These are phyloP conservation scores for Sporothrix brasiliensis DNA, from an alignment of 2,329 filamentous ascomycete species.

Conservation along the genomic window DNA sequence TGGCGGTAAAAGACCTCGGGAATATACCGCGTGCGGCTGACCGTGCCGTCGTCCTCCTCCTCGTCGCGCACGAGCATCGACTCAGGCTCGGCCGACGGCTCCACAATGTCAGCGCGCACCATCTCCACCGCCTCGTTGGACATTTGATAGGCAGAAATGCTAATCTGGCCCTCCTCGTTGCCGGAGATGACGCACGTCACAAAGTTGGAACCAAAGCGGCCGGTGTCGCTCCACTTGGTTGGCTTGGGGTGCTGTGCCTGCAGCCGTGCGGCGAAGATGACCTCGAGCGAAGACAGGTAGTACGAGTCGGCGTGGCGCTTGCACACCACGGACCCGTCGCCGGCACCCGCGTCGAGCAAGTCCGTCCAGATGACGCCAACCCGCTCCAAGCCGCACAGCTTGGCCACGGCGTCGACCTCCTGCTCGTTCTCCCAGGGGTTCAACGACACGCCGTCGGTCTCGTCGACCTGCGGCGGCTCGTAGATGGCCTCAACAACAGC, in stretches of 20 bases:
- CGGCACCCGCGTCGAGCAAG: conserved; percentile 76
- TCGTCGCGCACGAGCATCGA: conserved; percentile 95
- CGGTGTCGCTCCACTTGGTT: conserved; percentile 96
- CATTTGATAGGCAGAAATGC: conserved; percentile 89
- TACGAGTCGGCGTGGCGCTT: conserved; percentile 96
- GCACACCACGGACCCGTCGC: conserved; percentile 86
- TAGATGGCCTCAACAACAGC: conserved; percentile 97
- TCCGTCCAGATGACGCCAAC: conserved; percentile 96
- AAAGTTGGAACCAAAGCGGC: conserved; percentile 91
- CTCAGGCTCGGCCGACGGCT: conserved; percentile 88
- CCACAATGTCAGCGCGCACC: conserved; percentile 91
- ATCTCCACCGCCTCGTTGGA: conserved; percentile 97
- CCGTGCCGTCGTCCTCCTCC: conserved; percentile 75
- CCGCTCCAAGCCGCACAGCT: conserved; percentile 79
- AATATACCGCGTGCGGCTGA: conserved; percentile 79
- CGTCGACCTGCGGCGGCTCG: conserved; percentile 88
- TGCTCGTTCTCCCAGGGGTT: conserved; percentile 83
- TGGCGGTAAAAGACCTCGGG: conserved; percentile 95
- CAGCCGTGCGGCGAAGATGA: conserved; percentile 82
- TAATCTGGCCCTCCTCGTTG: conserved; percentile 84
- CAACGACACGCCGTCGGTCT: conserved; percentile 84
- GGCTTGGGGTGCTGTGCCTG: conserved; percentile 87
- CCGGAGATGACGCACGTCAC: conserved; percentile 96
- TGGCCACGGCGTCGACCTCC: conserved; percentile 78
- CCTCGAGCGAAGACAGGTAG: conserved; percentile 88